Percentiles rank a stretch among this genome's conserved stretches.
Evolutionary conservation across 192 early-diverging fungal genomes (phyloP).

Genomic region (Coemansia sp.): DNA sequence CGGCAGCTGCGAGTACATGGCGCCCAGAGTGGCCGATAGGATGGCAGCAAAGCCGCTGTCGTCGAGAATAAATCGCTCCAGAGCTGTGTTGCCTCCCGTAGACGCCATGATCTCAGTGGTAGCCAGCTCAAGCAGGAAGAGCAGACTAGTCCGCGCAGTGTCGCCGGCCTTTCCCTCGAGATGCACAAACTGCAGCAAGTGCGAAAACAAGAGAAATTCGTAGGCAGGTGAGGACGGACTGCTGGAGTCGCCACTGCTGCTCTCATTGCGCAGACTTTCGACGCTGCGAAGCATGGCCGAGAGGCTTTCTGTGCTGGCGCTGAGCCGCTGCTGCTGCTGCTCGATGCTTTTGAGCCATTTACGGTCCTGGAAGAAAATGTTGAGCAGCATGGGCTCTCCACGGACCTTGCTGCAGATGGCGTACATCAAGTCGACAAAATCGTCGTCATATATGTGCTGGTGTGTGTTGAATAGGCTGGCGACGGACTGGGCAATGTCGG

Average conservation of each 20-base stretch:
- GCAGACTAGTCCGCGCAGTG: conserved; percentile 81
- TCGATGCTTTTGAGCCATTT: conserved; percentile 50
- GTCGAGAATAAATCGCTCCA: conserved; percentile 80
- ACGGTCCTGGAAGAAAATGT: conserved; percentile 55
- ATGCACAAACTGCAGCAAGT: conserved; percentile 89
- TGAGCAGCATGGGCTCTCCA: conserved; percentile 53
- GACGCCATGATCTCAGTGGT: conserved; percentile 60
- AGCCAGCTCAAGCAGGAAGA: conserved; percentile 84
- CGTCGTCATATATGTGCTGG: conserved; percentile 33
- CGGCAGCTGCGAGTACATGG: conserved; percentile 89
- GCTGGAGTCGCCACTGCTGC: conserved; percentile 4
- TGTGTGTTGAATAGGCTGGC: conserved; percentile 21
- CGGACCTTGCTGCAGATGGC: conserved; percentile 56
- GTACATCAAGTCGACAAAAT: conserved; percentile 52
- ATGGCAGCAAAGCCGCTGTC: conserved; percentile 83
- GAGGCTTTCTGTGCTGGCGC: conserved; percentile 33
- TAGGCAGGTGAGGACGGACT: conserved; percentile 41
- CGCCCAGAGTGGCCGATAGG: conserved; percentile 83
- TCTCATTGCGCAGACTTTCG: conserved; percentile 39
- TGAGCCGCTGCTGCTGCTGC: conserved; percentile 12
- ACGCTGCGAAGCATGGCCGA: conserved; percentile 57
- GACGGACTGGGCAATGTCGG: conserved; percentile 12
- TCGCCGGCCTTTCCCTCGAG: conserved; percentile 84
- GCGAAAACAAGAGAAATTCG: conserved; percentile 88
- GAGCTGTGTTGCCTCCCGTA: conserved; percentile 57